A percentile compares a stretch with the other conserved stretches of the same genome.
phyloP scores from a whole-genome alignment of 164 flowering plant genomes.

The Litsea cubeba region DNA sequence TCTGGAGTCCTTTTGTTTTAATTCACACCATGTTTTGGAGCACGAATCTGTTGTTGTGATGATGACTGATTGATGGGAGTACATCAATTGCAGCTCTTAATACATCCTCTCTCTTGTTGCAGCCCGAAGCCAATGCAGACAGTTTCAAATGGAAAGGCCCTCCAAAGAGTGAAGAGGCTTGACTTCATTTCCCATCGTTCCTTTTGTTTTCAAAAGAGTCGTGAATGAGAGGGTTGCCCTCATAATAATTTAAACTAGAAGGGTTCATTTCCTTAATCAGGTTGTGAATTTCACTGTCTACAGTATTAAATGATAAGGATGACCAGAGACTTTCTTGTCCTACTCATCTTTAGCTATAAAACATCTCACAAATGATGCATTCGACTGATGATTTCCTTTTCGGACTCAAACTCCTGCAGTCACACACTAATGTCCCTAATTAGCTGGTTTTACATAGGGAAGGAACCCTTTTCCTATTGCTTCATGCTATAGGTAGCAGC shows the following conservation, averaged over 20 bases:
- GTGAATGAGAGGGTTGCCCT: neutral
- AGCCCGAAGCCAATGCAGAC: slow-evolving; percentile 32
- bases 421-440: neutral
- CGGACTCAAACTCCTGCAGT: too few relatives aligned
- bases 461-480: neutral
- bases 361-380: too few relatives aligned
- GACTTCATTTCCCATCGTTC: neutral
- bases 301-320: neutral
- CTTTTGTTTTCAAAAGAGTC: neutral
- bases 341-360: too few relatives aligned
- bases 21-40: too few relatives aligned
- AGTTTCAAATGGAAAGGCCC: slow-evolving; percentile 39
- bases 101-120: slow-evolving; percentile 1
- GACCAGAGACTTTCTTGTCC: too few relatives aligned
- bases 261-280: neutral
- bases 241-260: neutral
- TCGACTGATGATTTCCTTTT: too few relatives aligned
- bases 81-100: too few relatives aligned
- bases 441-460: neutral
- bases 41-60: too few relatives aligned
- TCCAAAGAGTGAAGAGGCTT: slow-evolving; percentile 20
- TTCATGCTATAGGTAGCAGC: slow-evolving; percentile 12
- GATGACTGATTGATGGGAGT: too few relatives aligned
- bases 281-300: neutral
- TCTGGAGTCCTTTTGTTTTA: too few relatives aligned